Percentiles rank a stretch among this genome's conserved stretches.
phyloP scores from a whole-genome alignment of 1,139 yeast species.

The Yamadazyma membranifaciens region DNA sequence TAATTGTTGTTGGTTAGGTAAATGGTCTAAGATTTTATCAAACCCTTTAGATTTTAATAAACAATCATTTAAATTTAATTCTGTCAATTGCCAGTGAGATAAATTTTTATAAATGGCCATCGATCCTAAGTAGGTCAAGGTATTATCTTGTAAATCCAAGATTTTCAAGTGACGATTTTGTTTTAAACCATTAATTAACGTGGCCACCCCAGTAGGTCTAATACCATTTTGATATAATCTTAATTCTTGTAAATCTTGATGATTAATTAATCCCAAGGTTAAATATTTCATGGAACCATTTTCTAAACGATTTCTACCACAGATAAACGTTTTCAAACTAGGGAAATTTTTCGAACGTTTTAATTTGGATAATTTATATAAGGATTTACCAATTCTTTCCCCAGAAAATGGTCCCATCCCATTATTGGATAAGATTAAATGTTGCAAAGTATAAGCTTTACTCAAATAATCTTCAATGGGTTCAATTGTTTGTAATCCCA shows the following conservation, averaged over 20 bases:
- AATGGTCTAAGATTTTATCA: slow-evolving; percentile 44
- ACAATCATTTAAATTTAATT: slow-evolving; percentile 87
- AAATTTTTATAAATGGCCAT: slow-evolving; percentile 47
- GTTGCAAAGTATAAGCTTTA: slow-evolving; percentile 76
- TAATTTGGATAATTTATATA: slow-evolving; percentile 67
- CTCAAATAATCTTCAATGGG: slow-evolving; percentile 79
- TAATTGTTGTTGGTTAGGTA: slow-evolving; percentile 39
- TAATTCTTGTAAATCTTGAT: slow-evolving; percentile 67
- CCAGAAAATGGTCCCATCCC: slow-evolving; percentile 99
- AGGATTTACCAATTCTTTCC: slow-evolving; percentile 83
- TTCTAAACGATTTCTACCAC: slow-evolving; percentile 96
- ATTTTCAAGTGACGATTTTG: slow-evolving; percentile 59
- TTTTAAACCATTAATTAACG: slow-evolving; percentile 73
- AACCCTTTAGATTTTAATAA: slow-evolving; percentile 79
- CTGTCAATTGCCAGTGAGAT: slow-evolving; percentile 50
- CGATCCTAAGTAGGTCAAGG: slow-evolving; percentile 81
- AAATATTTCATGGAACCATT: slow-evolving; percentile 86
- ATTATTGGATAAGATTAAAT: slow-evolving; percentile 85
- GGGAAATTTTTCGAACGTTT: slow-evolving; percentile 47
- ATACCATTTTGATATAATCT: slow-evolving; percentile 94
- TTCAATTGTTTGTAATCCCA: slow-evolving; percentile 92
- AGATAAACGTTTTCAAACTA: slow-evolving; percentile 75
- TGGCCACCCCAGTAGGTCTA: slow-evolving; percentile 86
- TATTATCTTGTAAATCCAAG: slow-evolving; percentile 91
- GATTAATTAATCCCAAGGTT: slow-evolving; percentile 74